Conservation (phyloP, 73 alveolate genomes). For the Paramecium primaurelia region DNA sequence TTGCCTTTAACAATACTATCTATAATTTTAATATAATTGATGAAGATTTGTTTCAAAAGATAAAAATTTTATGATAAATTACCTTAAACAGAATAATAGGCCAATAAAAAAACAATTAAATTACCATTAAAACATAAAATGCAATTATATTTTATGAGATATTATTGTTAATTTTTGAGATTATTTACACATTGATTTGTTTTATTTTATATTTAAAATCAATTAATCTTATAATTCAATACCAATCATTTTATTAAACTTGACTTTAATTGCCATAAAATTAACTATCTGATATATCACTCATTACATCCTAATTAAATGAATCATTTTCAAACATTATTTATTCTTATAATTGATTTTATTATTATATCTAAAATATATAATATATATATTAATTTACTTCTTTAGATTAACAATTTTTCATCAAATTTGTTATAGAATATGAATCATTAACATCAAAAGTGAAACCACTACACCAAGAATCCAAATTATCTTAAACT, state of each 20-base stretch:
- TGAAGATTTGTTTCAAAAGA: neutral
- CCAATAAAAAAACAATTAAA: neutral
- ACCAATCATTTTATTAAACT: neutral
- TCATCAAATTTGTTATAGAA: neutral
- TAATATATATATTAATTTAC: neutral
- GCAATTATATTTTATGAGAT: neutral
- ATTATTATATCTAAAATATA: neutral
- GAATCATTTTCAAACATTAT: neutral
- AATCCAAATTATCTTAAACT: slow-evolving; percentile 76
- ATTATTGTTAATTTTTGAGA: neutral
- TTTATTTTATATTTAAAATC: neutral
- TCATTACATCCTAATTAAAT: neutral
- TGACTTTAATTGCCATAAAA: neutral
- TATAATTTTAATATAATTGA: neutral
- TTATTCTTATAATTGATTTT: neutral
- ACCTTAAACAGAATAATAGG: neutral
- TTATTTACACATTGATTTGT: neutral
- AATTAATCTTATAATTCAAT: neutral
- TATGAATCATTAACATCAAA: neutral
- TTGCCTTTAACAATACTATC: neutral
- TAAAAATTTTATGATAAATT: neutral
- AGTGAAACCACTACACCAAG: slow-evolving; percentile 80
- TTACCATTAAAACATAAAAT: neutral
- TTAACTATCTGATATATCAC: neutral
- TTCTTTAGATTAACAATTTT: neutral